Evolutionary conservation across 257 asterid genomes (phyloP).

Genomic region (Echites panduratus): DNA sequence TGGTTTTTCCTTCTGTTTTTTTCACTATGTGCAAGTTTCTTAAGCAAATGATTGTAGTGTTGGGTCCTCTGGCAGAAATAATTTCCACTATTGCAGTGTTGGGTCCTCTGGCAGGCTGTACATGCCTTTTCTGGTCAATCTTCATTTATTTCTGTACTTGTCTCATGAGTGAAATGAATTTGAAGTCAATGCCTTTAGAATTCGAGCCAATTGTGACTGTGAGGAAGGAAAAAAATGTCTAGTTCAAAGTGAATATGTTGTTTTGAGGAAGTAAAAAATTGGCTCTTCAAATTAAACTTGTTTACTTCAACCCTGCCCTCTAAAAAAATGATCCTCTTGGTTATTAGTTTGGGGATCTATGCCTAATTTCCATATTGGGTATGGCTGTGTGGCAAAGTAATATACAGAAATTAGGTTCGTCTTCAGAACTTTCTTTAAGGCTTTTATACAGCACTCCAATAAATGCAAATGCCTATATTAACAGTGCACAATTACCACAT

Average conservation of each 20-base stretch:
- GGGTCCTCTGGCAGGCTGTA: constrained; percentile 10
- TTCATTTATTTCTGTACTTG: neutral
- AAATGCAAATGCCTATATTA: constrained; percentile 14
- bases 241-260: neutral
- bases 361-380: too few relatives aligned
- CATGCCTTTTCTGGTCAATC: neutral
- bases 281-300: neutral
- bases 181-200: neutral
- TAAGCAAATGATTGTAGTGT: too few relatives aligned
- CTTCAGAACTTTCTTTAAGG: constrained; percentile 1
- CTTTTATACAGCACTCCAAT: neutral
- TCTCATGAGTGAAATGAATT: neutral
- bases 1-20: too few relatives aligned
- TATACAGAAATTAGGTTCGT: neutral
- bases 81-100: too few relatives aligned
- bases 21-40: too few relatives aligned
- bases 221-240: neutral
- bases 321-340: neutral
- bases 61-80: too few relatives aligned
- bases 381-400: neutral
- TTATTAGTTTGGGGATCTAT: neutral
- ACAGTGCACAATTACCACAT: too few relatives aligned
- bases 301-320: neutral
- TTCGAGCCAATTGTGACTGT: neutral
- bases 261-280: neutral